These are phyloP conservation scores for Colletotrichum somersetense DNA, from an alignment of 2,329 filamentous ascomycete genomes.

Conservation along the genomic window DNA sequence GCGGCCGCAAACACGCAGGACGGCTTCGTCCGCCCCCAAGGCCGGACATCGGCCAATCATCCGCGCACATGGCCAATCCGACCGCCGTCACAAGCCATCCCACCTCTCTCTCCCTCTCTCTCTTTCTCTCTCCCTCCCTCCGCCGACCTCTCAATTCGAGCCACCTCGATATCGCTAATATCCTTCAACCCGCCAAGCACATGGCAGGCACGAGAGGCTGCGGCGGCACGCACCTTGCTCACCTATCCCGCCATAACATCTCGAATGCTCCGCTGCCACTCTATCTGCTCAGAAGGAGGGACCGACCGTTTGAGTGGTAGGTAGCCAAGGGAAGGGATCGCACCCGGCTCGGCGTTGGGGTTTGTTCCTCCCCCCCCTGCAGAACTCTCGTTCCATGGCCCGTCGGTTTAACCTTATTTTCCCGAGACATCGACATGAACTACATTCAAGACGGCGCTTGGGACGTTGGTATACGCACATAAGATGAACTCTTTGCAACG, in stretches of 20 bases:
- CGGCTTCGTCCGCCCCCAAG: conserved; percentile 13
- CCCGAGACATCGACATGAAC: conserved; percentile 1
- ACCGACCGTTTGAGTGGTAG: background rate
- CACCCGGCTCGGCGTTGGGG: background rate
- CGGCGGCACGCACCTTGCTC: conserved; percentile 14
- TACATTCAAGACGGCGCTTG: conserved; percentile 1
- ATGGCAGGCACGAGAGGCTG: conserved; percentile 38
- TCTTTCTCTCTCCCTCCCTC: too few relatives aligned
- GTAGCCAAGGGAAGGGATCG: background rate
- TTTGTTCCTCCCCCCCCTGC: background rate
- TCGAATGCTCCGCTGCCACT: too few relatives aligned
- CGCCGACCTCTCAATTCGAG: conserved; percentile 19
- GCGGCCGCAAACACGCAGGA: background rate
- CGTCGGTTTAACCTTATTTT: conserved; percentile 3
- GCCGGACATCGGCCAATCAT: conserved; percentile 41
- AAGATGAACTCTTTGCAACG: background rate
- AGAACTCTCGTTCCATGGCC: background rate
- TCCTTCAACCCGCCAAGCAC: conserved; percentile 5
- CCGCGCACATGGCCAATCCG: conserved; percentile 40
- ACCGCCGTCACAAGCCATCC: conserved; percentile 32
- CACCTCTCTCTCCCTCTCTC: too few relatives aligned
- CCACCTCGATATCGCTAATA: background rate
- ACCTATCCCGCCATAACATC: background rate
- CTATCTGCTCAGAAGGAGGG: background rate
- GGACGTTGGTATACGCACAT: background rate